Evolutionary conservation across 2,329 filamentous ascomycete genomes (phyloP).

Genomic region (Penicillium sp.): DNA sequence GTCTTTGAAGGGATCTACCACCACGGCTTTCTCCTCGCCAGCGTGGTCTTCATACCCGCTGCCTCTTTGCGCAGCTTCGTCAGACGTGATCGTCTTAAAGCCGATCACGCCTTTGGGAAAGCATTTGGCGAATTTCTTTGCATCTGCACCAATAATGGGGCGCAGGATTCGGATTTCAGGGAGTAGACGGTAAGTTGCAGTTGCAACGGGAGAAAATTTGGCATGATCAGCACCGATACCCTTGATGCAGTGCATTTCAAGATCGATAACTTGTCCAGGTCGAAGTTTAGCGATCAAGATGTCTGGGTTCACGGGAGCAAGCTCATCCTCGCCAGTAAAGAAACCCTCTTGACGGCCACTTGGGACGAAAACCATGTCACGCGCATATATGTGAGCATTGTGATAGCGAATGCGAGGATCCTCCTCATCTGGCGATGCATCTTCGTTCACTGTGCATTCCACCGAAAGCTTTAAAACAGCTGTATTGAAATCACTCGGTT

Average conservation of each 20-base stretch:
- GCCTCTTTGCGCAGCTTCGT: constrained; percentile 58
- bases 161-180: constrained; percentile 78
- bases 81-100: constrained; percentile 65
- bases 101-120: constrained; percentile 86
- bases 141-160: constrained; percentile 83
- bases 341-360: constrained; percentile 67
- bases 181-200: constrained; percentile 85
- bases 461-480: constrained; percentile 72
- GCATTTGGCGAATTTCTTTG: constrained; percentile 82
- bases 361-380: constrained; percentile 71
- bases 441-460: constrained; percentile 73
- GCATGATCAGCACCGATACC: constrained; percentile 91
- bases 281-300: constrained; percentile 93
- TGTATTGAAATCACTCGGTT: constrained; percentile 76
- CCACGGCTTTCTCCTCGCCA: constrained; percentile 82
- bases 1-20: constrained; percentile 83
- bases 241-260: constrained; percentile 92
- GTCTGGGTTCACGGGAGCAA: constrained; percentile 79
- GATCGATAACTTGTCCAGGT: constrained; percentile 79
- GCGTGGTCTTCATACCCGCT: constrained; percentile 69
- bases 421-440: constrained; percentile 66
- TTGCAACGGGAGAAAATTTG: constrained; percentile 95
- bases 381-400: constrained; percentile 78
- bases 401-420: constrained; percentile 83
- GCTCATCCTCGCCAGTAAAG: constrained; percentile 64